A percentile compares a stretch with the other conserved stretches of the same genome.
phyloP scores from a whole-genome alignment of 352 stramenopile species.

The Pythium volutum region DNA sequence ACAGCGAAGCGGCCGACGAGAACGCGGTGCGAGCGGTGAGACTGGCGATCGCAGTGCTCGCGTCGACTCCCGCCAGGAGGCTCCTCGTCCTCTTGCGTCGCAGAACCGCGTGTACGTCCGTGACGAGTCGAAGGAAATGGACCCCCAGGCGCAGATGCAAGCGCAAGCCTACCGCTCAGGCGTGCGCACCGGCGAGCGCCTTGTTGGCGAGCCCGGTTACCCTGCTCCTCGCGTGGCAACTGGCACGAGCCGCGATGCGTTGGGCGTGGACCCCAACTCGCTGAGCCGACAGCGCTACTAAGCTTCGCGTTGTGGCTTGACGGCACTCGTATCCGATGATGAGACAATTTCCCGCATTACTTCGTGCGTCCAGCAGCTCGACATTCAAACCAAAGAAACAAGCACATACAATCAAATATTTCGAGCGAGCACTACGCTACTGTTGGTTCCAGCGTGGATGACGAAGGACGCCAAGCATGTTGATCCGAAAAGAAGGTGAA shows the following conservation, averaged over 20 bases:
- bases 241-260: constrained; percentile 6
- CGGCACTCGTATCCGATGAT: constrained; percentile 5
- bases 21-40: constrained; percentile 59
- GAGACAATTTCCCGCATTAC: neutral
- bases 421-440: constrained; percentile 5
- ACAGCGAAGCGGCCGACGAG: constrained; percentile 57
- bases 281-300: constrained; percentile 80
- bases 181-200: neutral
- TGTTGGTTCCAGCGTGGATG: constrained; percentile 16
- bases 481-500: constrained; percentile 29
- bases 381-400: constrained; percentile 15
- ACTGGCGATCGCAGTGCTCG: constrained; percentile 45
- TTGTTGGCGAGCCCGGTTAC: constrained; percentile 2
- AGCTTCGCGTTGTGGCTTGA: constrained; percentile 9
- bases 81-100: constrained; percentile 39
- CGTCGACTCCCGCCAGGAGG: constrained; percentile 47
- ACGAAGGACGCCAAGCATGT: constrained; percentile 40
- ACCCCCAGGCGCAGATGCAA: constrained; percentile 18
- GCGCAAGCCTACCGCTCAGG: constrained; percentile 11
- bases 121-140: constrained; percentile 60
- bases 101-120: constrained; percentile 64
- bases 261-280: constrained; percentile 59
- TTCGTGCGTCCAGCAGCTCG: neutral
- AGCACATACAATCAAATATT: constrained; percentile 2
- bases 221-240: constrained; percentile 6